Conservation (phyloP, 202 grass and related monocot species). For the Musa balbisiana region DNA sequence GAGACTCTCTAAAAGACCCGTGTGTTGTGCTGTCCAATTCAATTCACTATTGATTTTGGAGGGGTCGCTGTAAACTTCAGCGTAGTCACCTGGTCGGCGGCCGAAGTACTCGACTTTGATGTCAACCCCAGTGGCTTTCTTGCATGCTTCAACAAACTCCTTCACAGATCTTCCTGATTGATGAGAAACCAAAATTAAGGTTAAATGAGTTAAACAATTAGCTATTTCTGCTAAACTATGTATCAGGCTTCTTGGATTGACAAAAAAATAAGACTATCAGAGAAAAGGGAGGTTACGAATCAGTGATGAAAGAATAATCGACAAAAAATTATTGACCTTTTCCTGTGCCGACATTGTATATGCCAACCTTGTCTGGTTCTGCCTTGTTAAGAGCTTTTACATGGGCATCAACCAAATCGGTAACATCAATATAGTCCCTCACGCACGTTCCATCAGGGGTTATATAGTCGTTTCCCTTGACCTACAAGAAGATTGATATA, state of each 20-base stretch:
- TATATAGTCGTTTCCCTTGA: conserved; percentile 88
- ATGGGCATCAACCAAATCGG: conserved; percentile 87
- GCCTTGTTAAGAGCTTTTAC: conserved; percentile 89
- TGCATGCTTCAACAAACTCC: conserved; percentile 94
- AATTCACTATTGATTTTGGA: conserved; percentile 63
- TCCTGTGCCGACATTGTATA: conserved; percentile 93
- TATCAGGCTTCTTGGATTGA: not conserved
- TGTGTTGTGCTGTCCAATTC: conserved; percentile 83
- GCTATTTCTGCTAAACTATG: not conserved
- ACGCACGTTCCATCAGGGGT: conserved; percentile 84
- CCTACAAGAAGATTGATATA: conserved; percentile 32
- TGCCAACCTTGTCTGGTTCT: conserved; percentile 65
- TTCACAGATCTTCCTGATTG: conserved; percentile 73
- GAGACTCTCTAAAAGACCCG: conserved; percentile 64
- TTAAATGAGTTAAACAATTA: not conserved
- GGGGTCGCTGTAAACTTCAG: conserved; percentile 76
- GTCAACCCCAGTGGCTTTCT: conserved; percentile 62
- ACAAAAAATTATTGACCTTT: conserved; percentile 41
- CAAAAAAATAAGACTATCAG: not conserved
- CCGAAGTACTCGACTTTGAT: conserved; percentile 78
- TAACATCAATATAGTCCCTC: conserved; percentile 94
- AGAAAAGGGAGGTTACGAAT: not conserved
- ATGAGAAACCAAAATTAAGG: conserved; percentile 5
- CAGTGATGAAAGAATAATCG: not conserved
- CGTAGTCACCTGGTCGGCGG: conserved; percentile 73